Base-by-base conservation (phyloP, 1,284 basidiomycete genomes). In the Cutaneotrichosporon spelunceum region DNA sequence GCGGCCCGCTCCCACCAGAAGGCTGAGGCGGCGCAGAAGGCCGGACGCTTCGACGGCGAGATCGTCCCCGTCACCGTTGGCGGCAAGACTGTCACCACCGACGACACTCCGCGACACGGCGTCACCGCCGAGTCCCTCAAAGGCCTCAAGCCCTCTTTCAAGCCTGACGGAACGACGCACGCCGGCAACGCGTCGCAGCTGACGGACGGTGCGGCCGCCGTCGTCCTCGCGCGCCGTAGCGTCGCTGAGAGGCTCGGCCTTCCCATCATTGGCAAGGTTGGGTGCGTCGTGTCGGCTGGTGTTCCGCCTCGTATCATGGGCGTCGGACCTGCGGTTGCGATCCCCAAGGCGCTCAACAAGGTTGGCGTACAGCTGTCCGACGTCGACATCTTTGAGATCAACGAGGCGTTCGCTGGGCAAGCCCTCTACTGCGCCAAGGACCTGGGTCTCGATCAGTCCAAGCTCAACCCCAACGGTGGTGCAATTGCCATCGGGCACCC, bases 191-290 rank as follows among this genome's bases (percentile, higher is more conserved):
- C 92, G 2, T 92, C 88, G 23, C 93, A 95, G 77, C 86, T 97
- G 54, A 92, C 90, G 27, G 94, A 97, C 72, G 93, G 93, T 62
- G 93, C 93, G n/a, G 91, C 93, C 39, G 93, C 93, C 0, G 91
- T 96, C 56, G 80, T 97, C 56, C 86, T 96, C 61, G 84, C 90
- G 30, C 86, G 91, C 64, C 87, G 93, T 55, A 88, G 87, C 36
- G 84, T 87, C 36, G 93, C 93, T 19, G 87, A 88, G 79, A 86
- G 86, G 69, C 87, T 93, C 66, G 88, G 89, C 34, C 84, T 97
- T 23, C 90, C 91, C 55, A 88, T 97, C 72, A 65, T 93, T 58
- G 94, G 90, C 81, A 96, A 96, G 82, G 96, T 87, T 75, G 86
- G 91, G 72, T 84, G 83, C 39, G 86, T 88, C 8, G 81, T 84